A percentile compares a stretch with the other conserved stretches of the same genome.
phyloP scores from a whole-genome alignment of 148 eudicot species.

The Vaccinium vitisidaea region DNA sequence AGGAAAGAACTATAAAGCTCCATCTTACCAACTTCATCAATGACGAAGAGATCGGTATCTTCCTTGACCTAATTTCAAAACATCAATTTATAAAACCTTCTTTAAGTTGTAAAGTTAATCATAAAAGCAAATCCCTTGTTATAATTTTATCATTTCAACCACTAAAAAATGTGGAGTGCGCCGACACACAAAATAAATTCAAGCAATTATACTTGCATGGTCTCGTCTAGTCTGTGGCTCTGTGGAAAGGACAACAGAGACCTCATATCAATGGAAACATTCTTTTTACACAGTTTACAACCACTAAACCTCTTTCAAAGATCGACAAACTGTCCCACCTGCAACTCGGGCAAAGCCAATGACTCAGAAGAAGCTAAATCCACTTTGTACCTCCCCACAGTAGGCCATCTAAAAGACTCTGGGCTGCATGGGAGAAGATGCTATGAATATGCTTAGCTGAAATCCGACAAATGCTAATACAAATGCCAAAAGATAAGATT shows the following conservation, averaged over 20 bases:
- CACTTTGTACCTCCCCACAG: conserved; percentile 77
- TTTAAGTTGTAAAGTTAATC: not conserved
- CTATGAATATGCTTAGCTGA: not conserved
- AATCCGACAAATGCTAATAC: not conserved
- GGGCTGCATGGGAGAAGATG: conserved; percentile 41
- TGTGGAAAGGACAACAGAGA: not conserved
- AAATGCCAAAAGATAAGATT: not conserved
- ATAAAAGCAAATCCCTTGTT: not conserved
- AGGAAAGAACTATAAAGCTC: conserved; percentile 89
- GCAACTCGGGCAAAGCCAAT: conserved; percentile 77
- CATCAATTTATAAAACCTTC: not conserved
- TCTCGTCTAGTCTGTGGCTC: not conserved
- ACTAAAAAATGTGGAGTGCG: not conserved
- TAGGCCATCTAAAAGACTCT: conserved; percentile 77
- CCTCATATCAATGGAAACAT: not conserved
- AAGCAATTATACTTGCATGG: no score
- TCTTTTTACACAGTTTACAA: not conserved
- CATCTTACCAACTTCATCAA: conserved; percentile 96
- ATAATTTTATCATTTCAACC: not conserved
- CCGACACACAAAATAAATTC: not conserved
- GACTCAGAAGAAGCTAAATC: conserved; percentile 85
- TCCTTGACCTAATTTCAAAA: conserved; percentile 60
- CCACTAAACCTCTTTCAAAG: no score
- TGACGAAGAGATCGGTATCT: conserved; percentile 74
- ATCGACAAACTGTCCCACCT: conserved; percentile 44